Base-by-base conservation (phyloP, 108 stramenopile genomes). In the Asterionellopsis glacialis region DNA sequence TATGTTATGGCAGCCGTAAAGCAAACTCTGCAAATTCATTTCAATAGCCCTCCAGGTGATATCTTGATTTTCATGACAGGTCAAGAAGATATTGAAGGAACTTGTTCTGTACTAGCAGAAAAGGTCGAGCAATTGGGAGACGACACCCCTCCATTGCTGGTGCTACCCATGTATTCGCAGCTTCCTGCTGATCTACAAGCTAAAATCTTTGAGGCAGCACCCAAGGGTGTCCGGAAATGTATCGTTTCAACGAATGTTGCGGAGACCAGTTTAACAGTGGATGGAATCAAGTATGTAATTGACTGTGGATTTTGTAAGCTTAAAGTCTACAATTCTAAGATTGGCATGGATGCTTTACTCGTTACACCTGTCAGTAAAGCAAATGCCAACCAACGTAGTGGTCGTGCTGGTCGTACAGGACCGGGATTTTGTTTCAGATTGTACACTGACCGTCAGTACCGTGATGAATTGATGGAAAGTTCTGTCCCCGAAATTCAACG, bases 21-120 rank as follows among this genome's bases (percentile, higher is more conserved):
- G 69, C 96, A 98, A 78, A 90, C 93, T 9, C 73, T 98, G 27
- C 92, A 94, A 58, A 98, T 99, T 61, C 98, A 99, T 70, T 91
- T 98, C 70, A 95, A 94, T 48, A 80, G 77, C 64, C 95, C 95
- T 21, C 94, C 97, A 9, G 98, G 98, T 13, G 98, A 99, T 69
- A 97, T 99, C 66, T 64, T 99, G 1, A 90, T 98, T 52, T 99
- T 99, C 77, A 98, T 99, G 97, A 99, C 98, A 14, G 98, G 98
- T 11, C 98, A 99, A 64, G 98, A 98, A 79, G 98, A 99, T 68
- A 98, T 99, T 63, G 97, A 98, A 66, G 95, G 97, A 48, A 94
- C 91, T 11, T 98, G 97, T 63, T 79, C 81, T 16, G 89, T 93
- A 40, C 64, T 97, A 33, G 97, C 97, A 10, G 96, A 98, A 57